These are phyloP conservation scores for Ganoderma lucidum DNA, from an alignment of 1,284 basidiomycete species.

Conservation along the genomic window DNA sequence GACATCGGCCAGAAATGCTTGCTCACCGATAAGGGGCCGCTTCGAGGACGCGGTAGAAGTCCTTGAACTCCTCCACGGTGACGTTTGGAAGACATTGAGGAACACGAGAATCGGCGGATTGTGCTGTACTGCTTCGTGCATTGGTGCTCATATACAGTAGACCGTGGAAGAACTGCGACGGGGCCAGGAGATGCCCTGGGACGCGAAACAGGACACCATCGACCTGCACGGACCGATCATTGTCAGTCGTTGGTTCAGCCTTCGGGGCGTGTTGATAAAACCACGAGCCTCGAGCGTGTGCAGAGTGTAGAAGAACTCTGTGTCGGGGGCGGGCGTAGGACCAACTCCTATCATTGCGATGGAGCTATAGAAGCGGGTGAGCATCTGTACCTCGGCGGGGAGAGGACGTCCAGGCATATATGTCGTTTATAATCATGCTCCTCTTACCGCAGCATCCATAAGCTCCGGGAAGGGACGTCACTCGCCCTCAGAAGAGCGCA, in stretches of 20 bases:
- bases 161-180: not conserved
- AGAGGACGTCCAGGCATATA: not conserved
- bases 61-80: not conserved
- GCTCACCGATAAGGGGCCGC: slow-evolving; percentile 1
- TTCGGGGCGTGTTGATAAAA: not conserved
- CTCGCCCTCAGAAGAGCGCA: not conserved
- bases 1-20: not conserved
- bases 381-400: not conserved
- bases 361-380: not conserved
- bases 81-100: not conserved
- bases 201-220: not conserved
- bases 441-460: not conserved
- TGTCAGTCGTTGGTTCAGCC: not conserved
- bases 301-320: not conserved
- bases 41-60: slow-evolving; percentile 8
- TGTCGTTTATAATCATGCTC: not conserved
- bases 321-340: not conserved
- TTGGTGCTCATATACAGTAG: not conserved
- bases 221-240: not conserved
- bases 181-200: not conserved
- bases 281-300: not conserved
- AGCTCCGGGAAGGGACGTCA: not conserved
- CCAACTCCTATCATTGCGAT: not conserved
- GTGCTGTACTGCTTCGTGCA: not conserved
- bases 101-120: not conserved